These are phyloP conservation scores for Podila epicladia DNA, from an alignment of 192 early-diverging fungal species.

Conservation along the genomic window DNA sequence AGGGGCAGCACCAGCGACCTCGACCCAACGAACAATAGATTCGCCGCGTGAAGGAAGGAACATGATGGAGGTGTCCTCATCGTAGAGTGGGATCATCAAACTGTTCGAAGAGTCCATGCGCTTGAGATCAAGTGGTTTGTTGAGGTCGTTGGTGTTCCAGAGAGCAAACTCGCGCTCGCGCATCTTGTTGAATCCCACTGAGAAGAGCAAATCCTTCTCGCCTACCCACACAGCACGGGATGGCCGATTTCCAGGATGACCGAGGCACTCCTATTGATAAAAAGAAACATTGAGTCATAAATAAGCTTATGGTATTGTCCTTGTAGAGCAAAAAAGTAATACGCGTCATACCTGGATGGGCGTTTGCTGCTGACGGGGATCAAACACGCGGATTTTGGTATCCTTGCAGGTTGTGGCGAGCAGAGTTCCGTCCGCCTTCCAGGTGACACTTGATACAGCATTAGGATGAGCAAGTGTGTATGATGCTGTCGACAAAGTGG, in stretches of 20 bases:
- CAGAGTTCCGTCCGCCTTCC: conserved; percentile 67
- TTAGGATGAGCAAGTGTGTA: conserved; percentile 49
- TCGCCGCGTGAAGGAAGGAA: conserved; percentile 78
- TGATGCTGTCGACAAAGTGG: conserved; percentile 23
- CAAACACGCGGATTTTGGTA: conserved; percentile 66
- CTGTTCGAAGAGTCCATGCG: conserved; percentile 77
- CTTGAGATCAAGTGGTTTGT: conserved; percentile 64
- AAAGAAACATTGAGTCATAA: conserved; percentile 44
- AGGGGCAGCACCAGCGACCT: conserved; percentile 59
- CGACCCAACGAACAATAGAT: conserved; percentile 71
- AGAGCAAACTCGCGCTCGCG: conserved; percentile 75
- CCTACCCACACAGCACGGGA: conserved; percentile 77
- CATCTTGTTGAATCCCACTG: conserved; percentile 79
- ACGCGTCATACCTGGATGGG: conserved; percentile 25
- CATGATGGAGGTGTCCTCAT: conserved; percentile 82
- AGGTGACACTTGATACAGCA: conserved; percentile 62
- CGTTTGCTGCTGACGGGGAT: conserved; percentile 57
- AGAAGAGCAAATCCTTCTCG: conserved; percentile 68
- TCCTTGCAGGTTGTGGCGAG: conserved; percentile 66
- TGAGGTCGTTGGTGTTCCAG: conserved; percentile 78
- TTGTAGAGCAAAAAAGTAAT: background rate
- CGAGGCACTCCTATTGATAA: conserved; percentile 40
- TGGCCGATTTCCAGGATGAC: conserved; percentile 72
- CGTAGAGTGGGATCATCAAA: conserved; percentile 77
- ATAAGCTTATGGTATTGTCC: background rate